These are phyloP conservation scores for Fusarium bactridioides DNA, from an alignment of 2,329 filamentous ascomycete species.

Conservation along the genomic window DNA sequence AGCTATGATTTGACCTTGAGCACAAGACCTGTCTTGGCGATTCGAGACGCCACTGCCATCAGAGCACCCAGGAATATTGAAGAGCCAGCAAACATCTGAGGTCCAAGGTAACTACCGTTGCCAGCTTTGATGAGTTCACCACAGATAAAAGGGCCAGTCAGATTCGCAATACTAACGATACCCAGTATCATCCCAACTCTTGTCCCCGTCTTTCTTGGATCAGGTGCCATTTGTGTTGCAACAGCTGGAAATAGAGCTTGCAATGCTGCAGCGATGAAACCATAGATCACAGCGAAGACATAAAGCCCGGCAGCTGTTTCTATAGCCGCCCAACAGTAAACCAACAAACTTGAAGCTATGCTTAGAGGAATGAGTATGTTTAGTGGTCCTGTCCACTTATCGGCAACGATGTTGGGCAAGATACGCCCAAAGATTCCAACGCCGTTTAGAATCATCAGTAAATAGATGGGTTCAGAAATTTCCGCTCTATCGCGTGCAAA, in stretches of 20 bases:
- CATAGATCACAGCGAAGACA: constrained; percentile 52
- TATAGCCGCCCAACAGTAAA: constrained; percentile 45
- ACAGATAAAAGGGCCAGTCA: constrained; percentile 43
- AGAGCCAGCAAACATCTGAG: constrained; percentile 38
- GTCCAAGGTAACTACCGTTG: constrained; percentile 29
- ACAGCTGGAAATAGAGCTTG: constrained; percentile 61
- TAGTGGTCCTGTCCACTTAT: constrained; percentile 58
- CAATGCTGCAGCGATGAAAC: constrained; percentile 58
- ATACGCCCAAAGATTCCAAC: constrained; percentile 59
- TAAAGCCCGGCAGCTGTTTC: constrained; percentile 36
- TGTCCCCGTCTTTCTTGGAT: constrained; percentile 44
- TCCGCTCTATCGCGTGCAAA: constrained; percentile 52
- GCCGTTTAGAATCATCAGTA: constrained; percentile 59
- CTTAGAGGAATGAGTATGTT: constrained; percentile 57
- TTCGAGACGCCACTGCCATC: constrained; percentile 29
- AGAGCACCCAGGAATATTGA: constrained; percentile 34
- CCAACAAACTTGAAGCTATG: constrained; percentile 29
- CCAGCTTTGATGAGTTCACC: constrained; percentile 34
- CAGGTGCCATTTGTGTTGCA: constrained; percentile 51
- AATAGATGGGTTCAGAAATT: constrained; percentile 32
- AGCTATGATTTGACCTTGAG: constrained; percentile 17
- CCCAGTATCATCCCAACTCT: constrained; percentile 49
- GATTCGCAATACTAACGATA: constrained; percentile 42
- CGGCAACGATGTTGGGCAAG: constrained; percentile 56
- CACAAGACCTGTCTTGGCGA: constrained; percentile 24